Percentiles rank a stretch among this genome's conserved stretches.
Conservation (phyloP, 805 yeast genomes). For the Kodamaea neixiangensis region DNA sequence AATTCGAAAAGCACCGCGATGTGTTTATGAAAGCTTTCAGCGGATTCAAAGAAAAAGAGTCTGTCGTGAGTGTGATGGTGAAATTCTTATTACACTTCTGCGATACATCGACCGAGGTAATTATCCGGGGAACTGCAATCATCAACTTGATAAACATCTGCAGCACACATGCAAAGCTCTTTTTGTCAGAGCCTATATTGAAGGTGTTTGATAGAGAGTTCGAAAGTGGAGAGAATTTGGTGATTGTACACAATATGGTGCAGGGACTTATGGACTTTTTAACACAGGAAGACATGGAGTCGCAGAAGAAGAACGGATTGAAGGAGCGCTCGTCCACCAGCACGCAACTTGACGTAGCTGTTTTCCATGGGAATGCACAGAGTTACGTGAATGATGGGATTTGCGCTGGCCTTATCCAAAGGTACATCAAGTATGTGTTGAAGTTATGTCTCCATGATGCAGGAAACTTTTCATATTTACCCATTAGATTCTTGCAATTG, state of each 20-base stretch:
- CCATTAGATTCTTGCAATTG: conserved; percentile 55
- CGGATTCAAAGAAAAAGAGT: conserved; percentile 51
- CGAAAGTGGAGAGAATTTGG: conserved; percentile 28
- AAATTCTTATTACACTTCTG: conserved; percentile 61
- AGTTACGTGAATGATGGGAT: conserved; percentile 64
- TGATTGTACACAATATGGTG: conserved; percentile 52
- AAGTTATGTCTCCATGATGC: conserved; percentile 50
- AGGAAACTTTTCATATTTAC: conserved; percentile 47
- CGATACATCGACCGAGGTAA: conserved; percentile 26
- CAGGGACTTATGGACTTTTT: conserved; percentile 62
- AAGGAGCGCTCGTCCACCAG: conserved; percentile 37
- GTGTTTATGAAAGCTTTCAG: conserved; percentile 41
- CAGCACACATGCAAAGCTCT: conserved; percentile 63
- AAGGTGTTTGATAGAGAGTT: conserved; percentile 54
- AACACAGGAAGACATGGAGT: conserved; percentile 52
- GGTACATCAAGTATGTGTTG: conserved; percentile 54
- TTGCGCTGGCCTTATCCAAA: conserved; percentile 69
- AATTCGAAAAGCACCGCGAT: conserved; percentile 49
- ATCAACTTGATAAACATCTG: conserved; percentile 62
- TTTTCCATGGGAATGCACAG: conserved; percentile 54
- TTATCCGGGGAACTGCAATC: conserved; percentile 52
- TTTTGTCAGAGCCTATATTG: conserved; percentile 56
- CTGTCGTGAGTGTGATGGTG: conserved; percentile 57
- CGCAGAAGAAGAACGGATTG: conserved; percentile 42
- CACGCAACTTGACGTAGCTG: conserved; percentile 44